Conservation (phyloP, 805 yeast species). For the Nakazawaea siamensis region DNA sequence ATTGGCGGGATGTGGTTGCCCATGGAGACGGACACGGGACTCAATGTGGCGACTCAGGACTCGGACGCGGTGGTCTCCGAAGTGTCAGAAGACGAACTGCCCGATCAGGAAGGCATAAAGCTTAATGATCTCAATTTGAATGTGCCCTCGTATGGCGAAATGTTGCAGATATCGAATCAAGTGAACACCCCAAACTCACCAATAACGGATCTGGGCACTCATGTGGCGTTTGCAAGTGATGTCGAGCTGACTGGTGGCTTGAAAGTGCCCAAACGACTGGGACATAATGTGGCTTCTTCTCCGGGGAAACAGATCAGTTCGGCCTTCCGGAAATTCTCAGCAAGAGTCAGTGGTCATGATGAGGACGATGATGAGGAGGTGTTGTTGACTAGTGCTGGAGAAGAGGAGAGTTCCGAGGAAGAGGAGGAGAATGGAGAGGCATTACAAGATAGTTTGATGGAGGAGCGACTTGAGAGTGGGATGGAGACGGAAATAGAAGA, state of each 20-base stretch:
- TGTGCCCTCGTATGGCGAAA: slow-evolving; percentile 11
- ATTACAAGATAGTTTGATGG: too few relatives aligned
- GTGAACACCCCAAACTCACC: slow-evolving; percentile 5
- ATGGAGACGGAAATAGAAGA: too few relatives aligned
- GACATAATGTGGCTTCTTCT: slow-evolving; percentile 1
- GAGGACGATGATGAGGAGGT: slow-evolving; percentile 7
- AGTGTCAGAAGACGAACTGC: slow-evolving; percentile 1
- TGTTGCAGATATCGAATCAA: slow-evolving; percentile 8
- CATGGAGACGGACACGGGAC: background rate
- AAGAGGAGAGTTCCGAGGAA: too few relatives aligned
- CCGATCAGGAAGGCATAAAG: slow-evolving; percentile 10
- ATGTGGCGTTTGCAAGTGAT: slow-evolving; percentile 1
- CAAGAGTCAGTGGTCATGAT: slow-evolving; percentile 17
- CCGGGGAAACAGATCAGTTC: slow-evolving; percentile 15
- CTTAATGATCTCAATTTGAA: slow-evolving; percentile 8
- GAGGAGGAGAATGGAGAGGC: too few relatives aligned
- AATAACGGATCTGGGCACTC: background rate
- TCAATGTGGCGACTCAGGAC: background rate
- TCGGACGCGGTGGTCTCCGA: background rate
- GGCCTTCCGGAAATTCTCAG: slow-evolving; percentile 16
- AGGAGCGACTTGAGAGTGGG: too few relatives aligned
- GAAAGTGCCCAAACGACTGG: background rate
- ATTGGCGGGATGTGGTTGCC: slow-evolving; percentile 9
- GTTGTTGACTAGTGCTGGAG: too few relatives aligned
- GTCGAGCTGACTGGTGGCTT: slow-evolving; percentile 2